Conservation (phyloP, 2,329 filamentous ascomycete species). For the Pseudocercospora musae region DNA sequence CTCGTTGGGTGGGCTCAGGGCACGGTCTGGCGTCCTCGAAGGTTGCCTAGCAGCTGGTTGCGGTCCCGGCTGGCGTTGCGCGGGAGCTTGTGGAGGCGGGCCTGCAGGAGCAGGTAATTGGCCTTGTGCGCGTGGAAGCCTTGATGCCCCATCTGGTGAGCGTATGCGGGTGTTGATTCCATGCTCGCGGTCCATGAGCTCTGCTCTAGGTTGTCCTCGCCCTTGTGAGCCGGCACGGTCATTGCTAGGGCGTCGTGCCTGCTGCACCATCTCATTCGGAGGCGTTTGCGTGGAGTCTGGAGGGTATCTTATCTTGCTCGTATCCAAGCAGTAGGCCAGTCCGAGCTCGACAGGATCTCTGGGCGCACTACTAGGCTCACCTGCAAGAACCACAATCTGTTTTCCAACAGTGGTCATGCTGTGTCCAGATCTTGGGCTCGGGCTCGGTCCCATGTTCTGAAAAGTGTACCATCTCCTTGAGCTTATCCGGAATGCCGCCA, state of each 20-base stretch:
- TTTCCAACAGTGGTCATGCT: slow-evolving; percentile 97
- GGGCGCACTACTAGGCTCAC: slow-evolving; percentile 86
- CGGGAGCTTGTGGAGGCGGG: slow-evolving; percentile 63
- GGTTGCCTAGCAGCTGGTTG: slow-evolving; percentile 29
- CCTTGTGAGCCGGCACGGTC: slow-evolving; percentile 25
- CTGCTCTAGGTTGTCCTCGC: slow-evolving; percentile 22
- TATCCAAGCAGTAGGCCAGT: slow-evolving; percentile 88
- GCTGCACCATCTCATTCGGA: slow-evolving; percentile 32
- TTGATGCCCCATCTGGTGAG: slow-evolving; percentile 21
- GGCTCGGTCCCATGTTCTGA: slow-evolving; percentile 97
- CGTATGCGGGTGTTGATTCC: slow-evolving; percentile 21
- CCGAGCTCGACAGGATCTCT: slow-evolving; percentile 79
- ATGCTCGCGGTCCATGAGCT: slow-evolving; percentile 30
- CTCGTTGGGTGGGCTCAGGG: slow-evolving; percentile 30
- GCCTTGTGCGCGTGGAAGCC: slow-evolving; percentile 47
- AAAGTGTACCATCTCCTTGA: slow-evolving; percentile 97
- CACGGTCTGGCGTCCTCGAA: slow-evolving; percentile 30
- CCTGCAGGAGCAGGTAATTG: slow-evolving; percentile 56
- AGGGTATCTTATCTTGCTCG: slow-evolving; percentile 92
- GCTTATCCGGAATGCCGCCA: slow-evolving; percentile 79
- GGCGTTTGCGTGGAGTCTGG: slow-evolving; percentile 50
- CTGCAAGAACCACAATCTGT: slow-evolving; percentile 85
- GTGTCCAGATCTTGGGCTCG: slow-evolving; percentile 88
- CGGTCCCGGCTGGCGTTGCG: slow-evolving; percentile 45
- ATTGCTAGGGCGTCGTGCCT: slow-evolving; percentile 32